These are phyloP conservation scores for Sodiomyces alkalinus DNA, from an alignment of 2,329 filamentous ascomycete species.

Conservation along the genomic window DNA sequence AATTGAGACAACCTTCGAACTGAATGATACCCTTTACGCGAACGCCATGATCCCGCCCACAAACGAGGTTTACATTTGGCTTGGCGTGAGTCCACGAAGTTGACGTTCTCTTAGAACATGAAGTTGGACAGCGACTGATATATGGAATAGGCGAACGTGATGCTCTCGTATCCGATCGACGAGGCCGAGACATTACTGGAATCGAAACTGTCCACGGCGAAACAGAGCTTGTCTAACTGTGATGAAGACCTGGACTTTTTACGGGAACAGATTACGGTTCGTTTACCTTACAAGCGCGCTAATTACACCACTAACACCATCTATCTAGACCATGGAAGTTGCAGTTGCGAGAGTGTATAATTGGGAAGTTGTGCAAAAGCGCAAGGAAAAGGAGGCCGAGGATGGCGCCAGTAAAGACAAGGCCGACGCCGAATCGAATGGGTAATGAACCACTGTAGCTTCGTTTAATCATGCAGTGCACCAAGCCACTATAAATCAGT, in stretches of 20 bases:
- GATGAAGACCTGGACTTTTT: conserved; percentile 95
- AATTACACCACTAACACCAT: neutral
- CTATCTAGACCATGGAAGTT: conserved; percentile 73
- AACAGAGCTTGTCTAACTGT: conserved; percentile 69
- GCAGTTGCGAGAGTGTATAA: conserved; percentile 97
- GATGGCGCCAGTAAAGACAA: conserved; percentile 25
- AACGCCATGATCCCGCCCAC: conserved; percentile 71
- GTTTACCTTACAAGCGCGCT: conserved; percentile 13
- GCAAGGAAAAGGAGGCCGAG: conserved; percentile 69
- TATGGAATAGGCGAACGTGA: conserved; percentile 65
- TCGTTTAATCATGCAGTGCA: too few species aligned
- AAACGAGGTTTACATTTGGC: conserved; percentile 90
- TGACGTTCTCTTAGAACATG: conserved; percentile 16
- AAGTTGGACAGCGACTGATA: conserved; percentile 10
- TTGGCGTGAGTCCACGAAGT: too few species aligned
- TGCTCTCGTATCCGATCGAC: conserved; percentile 84
- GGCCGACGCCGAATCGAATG: too few species aligned
- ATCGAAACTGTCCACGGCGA: conserved; percentile 65
- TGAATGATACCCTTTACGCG: conserved; percentile 90
- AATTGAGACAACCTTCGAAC: conserved; percentile 84
- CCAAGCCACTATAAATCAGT: too few species aligned
- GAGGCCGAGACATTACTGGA: conserved; percentile 71
- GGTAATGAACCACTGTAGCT: too few species aligned
- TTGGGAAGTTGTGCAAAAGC: conserved; percentile 92
- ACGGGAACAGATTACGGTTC: conserved; percentile 87